Percentiles rank a stretch among this genome's conserved stretches.
Evolutionary conservation across 148 eudicot genomes (phyloP).

Genomic region (Selenicereus undatus): DNA sequence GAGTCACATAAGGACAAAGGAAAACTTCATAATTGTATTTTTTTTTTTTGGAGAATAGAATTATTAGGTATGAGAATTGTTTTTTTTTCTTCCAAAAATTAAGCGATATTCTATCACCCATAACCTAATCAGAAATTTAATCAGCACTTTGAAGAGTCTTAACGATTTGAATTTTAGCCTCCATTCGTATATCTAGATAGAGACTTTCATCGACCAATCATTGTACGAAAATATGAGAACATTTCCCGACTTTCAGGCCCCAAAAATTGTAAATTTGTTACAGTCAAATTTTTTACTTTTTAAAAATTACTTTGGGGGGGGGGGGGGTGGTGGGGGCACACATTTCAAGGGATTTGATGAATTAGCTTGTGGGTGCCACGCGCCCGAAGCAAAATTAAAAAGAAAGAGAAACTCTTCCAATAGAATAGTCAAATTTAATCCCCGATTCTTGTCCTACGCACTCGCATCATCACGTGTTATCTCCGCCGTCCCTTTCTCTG

Average conservation of each 20-base stretch:
- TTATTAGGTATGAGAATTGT: too few species aligned
- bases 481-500: not conserved
- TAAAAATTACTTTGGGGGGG: not conserved
- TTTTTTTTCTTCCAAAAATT: too few species aligned
- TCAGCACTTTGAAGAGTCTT: too few species aligned
- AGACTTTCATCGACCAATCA: too few species aligned
- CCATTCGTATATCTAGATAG: too few species aligned
- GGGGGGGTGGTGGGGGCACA: not conserved
- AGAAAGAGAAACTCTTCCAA: not conserved
- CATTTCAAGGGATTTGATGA: not conserved
- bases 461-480: not conserved
- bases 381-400: not conserved
- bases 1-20: too few species aligned
- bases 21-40: too few species aligned
- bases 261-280: not conserved
- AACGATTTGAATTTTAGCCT: too few species aligned
- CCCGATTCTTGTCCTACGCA: not conserved
- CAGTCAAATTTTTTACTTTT: not conserved
- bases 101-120: too few species aligned
- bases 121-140: too few species aligned
- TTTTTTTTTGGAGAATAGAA: too few species aligned
- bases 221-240: not conserved
- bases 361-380: constrained; percentile 29
- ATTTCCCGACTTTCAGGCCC: not conserved
- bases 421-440: constrained; percentile 14